Evolutionary conservation across 305 asterid genomes (phyloP).

Genomic region (Coffea humblotiana): DNA sequence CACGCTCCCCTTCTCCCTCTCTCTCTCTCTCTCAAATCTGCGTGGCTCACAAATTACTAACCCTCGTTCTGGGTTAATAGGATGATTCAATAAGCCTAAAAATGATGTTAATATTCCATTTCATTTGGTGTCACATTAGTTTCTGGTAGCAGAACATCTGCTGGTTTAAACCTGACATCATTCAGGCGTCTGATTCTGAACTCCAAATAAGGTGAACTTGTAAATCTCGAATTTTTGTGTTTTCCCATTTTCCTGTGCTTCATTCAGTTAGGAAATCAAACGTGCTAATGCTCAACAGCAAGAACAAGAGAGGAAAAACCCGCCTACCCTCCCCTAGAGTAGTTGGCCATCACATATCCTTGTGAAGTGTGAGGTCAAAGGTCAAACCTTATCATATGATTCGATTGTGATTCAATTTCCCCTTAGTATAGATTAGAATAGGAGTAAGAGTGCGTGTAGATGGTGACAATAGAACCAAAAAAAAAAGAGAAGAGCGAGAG

Average conservation of each 20-base stretch:
- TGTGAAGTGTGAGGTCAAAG: no score
- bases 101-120: background rate
- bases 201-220: no score
- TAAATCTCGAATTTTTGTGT: no score
- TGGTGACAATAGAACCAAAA: no score
- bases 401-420: no score
- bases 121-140: background rate
- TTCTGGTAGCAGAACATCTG: background rate
- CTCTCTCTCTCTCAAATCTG: constrained; percentile 21
- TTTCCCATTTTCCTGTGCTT: background rate
- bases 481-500: no score
- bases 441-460: no score
- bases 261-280: background rate
- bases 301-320: no score
- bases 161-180: background rate
- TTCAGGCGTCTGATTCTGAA: background rate
- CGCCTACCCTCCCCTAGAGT: no score
- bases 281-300: background rate
- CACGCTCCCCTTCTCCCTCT: constrained; percentile 21
- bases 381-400: no score
- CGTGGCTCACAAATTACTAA: background rate
- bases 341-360: no score
- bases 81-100: constrained; percentile 5
- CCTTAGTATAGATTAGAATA: no score
- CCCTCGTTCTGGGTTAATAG: background rate